A percentile compares a stretch with the other conserved stretches of the same genome.
Conservation (phyloP, 2,329 filamentous ascomycete species). For the Diplocarpon mali region DNA sequence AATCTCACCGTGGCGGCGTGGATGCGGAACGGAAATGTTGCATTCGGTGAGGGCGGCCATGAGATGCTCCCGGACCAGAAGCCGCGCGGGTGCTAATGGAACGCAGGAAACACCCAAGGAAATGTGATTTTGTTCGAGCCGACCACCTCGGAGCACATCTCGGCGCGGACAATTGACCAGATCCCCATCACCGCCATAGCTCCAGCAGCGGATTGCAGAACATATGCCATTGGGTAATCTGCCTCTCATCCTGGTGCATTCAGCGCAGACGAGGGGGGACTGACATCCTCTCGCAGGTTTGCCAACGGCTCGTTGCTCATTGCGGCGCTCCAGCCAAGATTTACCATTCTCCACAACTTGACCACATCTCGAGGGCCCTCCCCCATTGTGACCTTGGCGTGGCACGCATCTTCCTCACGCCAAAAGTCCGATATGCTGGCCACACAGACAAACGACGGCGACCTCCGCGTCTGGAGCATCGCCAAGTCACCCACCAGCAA, state of each 20-base stretch:
- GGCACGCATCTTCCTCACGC: constrained; percentile 92
- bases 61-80: constrained; percentile 2
- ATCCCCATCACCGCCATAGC: constrained; percentile 92
- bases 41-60: constrained; percentile 61
- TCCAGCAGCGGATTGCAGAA: constrained; percentile 79
- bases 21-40: constrained; percentile 96
- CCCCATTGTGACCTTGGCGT: constrained; percentile 74
- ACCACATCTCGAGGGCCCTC: constrained; percentile 77
- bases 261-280: no score
- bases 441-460: constrained; percentile 82
- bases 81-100: constrained; percentile 8
- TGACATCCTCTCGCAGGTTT: constrained; percentile 46
- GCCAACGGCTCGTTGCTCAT: constrained; percentile 91
- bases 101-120: constrained; percentile 75
- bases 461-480: constrained; percentile 93
- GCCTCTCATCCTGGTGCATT: no score
- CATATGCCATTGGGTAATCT: constrained; percentile 83
- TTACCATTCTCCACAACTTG: constrained; percentile 88
- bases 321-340: constrained; percentile 78
- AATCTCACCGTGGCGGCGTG: constrained; percentile 75
- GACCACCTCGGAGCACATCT: constrained; percentile 83
- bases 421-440: constrained; percentile 98
- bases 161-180: constrained; percentile 77
- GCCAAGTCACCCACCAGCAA: constrained; percentile 63
- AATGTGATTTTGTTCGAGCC: constrained; percentile 94